Conservation (phyloP, 768 basidiomycete genomes). For the Naematelia aurantialba region DNA sequence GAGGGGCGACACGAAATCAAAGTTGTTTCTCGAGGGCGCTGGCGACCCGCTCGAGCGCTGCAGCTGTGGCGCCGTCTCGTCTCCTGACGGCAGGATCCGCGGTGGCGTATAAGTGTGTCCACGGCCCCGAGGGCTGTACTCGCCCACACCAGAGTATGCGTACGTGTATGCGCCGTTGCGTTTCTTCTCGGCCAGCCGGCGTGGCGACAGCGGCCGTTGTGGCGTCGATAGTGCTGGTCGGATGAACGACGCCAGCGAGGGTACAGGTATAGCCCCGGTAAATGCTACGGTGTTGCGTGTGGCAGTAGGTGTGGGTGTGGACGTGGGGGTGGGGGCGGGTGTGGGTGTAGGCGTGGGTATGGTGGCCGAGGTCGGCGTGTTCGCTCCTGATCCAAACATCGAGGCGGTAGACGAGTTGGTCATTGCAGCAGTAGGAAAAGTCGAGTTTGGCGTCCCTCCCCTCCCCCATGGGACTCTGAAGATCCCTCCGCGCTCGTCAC, state of each 20-base stretch:
- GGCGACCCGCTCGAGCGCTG: conserved; percentile 10
- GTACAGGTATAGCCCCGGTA: conserved; percentile 23
- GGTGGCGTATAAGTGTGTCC: conserved; percentile 40
- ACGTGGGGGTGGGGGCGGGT: conserved; percentile 1
- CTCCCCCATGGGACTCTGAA: conserved; percentile 5
- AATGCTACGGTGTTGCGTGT: no score
- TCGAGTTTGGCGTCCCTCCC: neutral
- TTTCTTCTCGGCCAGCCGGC: conserved; percentile 27
- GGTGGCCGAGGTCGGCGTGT: no score
- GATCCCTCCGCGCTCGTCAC: conserved; percentile 7
- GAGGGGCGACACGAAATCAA: conserved; percentile 45
- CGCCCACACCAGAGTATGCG: conserved; percentile 29
- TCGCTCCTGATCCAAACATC: conserved; percentile 20
- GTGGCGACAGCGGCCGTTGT: conserved; percentile 30
- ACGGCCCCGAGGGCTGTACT: conserved; percentile 30
- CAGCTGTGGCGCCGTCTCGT: conserved; percentile 31
- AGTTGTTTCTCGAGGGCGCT: conserved; percentile 24
- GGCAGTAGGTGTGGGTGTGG: no score
- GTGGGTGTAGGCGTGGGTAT: no score
- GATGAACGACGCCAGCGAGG: conserved; percentile 27
- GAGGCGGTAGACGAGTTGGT: conserved; percentile 3
- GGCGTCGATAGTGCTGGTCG: conserved; percentile 35
- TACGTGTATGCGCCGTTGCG: conserved; percentile 16
- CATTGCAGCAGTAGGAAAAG: neutral
- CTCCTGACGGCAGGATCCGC: conserved; percentile 36